Evolutionary conservation across 2,329 filamentous ascomycete genomes (phyloP).

Genomic region (Hypoxylon sp.): DNA sequence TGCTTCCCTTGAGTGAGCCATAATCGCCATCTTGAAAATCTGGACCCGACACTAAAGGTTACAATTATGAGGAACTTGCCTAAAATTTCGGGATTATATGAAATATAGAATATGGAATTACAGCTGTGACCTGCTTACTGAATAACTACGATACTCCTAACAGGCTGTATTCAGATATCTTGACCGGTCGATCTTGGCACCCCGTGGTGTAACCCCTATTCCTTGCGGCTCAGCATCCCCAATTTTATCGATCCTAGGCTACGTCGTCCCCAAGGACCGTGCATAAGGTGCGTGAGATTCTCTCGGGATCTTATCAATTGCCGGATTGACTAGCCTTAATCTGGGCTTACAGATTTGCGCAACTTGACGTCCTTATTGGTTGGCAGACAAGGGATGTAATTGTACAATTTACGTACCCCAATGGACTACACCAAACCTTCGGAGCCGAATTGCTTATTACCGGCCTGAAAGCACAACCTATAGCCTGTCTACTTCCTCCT

Average conservation of each 20-base stretch:
- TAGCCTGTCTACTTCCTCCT: background rate
- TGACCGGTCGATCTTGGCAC: background rate
- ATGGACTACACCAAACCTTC: background rate
- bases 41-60: too few relatives aligned
- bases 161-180: background rate
- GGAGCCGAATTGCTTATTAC: conserved; percentile 4
- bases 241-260: background rate
- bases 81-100: too few relatives aligned
- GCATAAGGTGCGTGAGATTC: background rate
- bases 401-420: background rate
- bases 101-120: background rate
- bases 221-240: background rate
- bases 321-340: background rate
- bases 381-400: background rate
- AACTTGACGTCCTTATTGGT: conserved; percentile 1
- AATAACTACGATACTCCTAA: background rate
- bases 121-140: background rate
- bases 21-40: conserved; percentile 1
- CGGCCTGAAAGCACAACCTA: background rate
- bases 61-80: too few relatives aligned
- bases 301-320: background rate
- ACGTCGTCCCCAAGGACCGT: background rate
- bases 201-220: background rate
- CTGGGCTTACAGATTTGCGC: background rate
- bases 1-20: background rate